Evolutionary conservation across 2,329 filamentous ascomycete genomes (phyloP).

Genomic region (Talaromyces sp.): DNA sequence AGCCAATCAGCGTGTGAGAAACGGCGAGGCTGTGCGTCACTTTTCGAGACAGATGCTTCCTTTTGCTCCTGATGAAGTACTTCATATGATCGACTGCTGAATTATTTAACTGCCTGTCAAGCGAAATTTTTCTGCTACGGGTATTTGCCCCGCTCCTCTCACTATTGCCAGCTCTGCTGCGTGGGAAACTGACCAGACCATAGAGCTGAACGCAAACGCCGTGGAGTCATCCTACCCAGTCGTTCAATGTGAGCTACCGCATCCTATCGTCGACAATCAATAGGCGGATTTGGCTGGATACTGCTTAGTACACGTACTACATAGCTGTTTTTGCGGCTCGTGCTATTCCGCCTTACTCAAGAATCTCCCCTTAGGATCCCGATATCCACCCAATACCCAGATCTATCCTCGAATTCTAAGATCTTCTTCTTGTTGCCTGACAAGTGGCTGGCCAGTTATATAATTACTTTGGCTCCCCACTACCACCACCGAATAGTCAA

Average conservation of each 20-base stretch:
- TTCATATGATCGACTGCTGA: neutral
- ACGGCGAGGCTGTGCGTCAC: slow-evolving; percentile 11
- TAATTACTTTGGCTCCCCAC: neutral
- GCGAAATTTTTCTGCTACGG: neutral
- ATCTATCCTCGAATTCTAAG: neutral
- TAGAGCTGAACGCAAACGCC: neutral
- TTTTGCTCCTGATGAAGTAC: neutral
- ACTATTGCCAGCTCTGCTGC: neutral
- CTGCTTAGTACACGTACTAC: neutral
- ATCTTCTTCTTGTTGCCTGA: neutral
- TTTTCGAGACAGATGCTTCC: neutral
- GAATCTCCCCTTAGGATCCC: neutral
- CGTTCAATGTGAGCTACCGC: neutral
- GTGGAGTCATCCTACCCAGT: neutral
- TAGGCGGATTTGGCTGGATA: neutral
- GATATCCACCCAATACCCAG: neutral
- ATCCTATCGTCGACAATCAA: neutral
- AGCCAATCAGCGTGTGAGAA: slow-evolving; percentile 3
- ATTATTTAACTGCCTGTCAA: neutral
- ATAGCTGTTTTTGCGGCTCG: neutral
- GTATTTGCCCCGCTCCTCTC: neutral
- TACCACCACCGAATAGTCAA: neutral
- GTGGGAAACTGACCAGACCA: neutral
- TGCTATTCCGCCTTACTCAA: neutral
- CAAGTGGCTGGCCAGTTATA: neutral